Evolutionary conservation across 768 basidiomycete species (phyloP).

Genomic region (Collybia sordida): DNA sequence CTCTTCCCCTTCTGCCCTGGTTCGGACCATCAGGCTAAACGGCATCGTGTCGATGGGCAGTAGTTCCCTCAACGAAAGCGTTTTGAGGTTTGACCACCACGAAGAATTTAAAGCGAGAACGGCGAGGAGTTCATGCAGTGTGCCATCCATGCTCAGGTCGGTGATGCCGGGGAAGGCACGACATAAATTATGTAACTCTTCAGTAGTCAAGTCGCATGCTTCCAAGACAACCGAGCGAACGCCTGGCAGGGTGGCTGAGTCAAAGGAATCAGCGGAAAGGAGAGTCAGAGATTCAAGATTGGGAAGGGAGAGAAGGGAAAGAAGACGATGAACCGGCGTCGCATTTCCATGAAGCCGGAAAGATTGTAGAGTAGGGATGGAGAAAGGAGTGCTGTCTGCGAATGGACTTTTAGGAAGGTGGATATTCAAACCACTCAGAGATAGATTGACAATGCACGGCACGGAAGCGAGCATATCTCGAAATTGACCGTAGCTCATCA

Average conservation of each 20-base stretch:
- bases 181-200: constrained; percentile 29
- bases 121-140: constrained; percentile 26
- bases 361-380: constrained; percentile 31
- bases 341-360: constrained; percentile 41
- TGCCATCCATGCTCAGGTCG: constrained; percentile 32
- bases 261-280: constrained; percentile 32
- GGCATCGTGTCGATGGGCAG: constrained; percentile 25
- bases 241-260: constrained; percentile 28
- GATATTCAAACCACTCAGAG: constrained; percentile 38
- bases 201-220: constrained; percentile 29
- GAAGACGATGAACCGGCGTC: constrained; percentile 30
- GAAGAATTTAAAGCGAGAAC: constrained; percentile 6
- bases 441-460: constrained; percentile 38
- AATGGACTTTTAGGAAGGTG: constrained; percentile 31
- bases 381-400: constrained; percentile 24
- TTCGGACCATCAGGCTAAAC: constrained; percentile 30
- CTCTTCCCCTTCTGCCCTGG: constrained; percentile 16
- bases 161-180: constrained; percentile 34
- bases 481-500: constrained; percentile 35
- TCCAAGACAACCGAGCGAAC: constrained; percentile 33
- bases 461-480: constrained; percentile 30
- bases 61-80: constrained; percentile 32
- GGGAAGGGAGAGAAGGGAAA: constrained; percentile 35
- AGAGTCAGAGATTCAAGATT: constrained; percentile 34
- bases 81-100: constrained; percentile 35